Percentiles rank a stretch among this genome's conserved stretches.
Conservation (phyloP, 2,329 filamentous ascomycete genomes). For the Hypoxylon sp. region DNA sequence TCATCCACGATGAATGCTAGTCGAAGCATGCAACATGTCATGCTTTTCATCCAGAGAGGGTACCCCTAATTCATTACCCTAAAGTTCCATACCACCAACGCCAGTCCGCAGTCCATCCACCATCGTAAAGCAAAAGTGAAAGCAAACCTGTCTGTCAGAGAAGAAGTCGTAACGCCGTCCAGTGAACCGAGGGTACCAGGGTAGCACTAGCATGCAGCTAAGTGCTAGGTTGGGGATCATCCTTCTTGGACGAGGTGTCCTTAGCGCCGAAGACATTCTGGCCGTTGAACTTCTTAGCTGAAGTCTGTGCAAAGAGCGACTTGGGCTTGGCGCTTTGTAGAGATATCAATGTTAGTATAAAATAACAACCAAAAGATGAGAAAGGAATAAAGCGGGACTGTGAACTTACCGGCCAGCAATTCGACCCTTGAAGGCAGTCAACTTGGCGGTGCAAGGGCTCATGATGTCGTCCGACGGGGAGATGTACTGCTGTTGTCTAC, state of each 20-base stretch:
- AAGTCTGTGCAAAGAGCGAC: constrained; percentile 77
- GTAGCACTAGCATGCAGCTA: constrained; percentile 8
- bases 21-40: constrained; percentile 44
- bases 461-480: constrained; percentile 91
- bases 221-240: constrained; percentile 9
- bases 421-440: constrained; percentile 84
- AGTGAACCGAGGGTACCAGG: constrained; percentile 20
- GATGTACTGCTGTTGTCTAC: constrained; percentile 72
- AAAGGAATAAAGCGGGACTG: no score
- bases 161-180: constrained; percentile 23
- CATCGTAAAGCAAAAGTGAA: constrained; percentile 17
- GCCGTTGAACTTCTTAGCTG: constrained; percentile 72
- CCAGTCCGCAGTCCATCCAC: constrained; percentile 35
- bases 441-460: constrained; percentile 87
- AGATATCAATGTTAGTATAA: constrained; percentile 42
- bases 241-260: constrained; percentile 33
- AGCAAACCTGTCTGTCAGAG: constrained; percentile 16
- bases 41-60: constrained; percentile 19
- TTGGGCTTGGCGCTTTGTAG: constrained; percentile 72
- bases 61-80: constrained; percentile 18
- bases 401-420: constrained; percentile 79
- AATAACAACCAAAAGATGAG: background rate
- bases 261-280: constrained; percentile 60
- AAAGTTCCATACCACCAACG: constrained; percentile 44
- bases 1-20: constrained; percentile 46